Evolutionary conservation across 1,139 yeast species (phyloP).

Genomic region (Williopsis jadinii): DNA sequence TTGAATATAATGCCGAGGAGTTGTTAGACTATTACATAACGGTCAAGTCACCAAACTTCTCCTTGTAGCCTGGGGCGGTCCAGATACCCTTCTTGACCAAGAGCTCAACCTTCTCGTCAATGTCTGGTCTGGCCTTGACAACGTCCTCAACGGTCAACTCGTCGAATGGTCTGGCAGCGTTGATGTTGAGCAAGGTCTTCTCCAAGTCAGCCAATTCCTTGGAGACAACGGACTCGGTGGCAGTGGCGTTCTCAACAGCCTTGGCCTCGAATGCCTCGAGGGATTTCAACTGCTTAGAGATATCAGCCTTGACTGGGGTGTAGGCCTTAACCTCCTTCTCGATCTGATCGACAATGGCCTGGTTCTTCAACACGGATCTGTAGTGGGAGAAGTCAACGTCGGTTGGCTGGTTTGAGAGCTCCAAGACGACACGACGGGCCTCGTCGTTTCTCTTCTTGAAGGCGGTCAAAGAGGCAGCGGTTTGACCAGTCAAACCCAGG

Average conservation of each 20-base stretch:
- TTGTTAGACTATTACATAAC: conserved; percentile 55
- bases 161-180: conserved; percentile 95
- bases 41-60: conserved; percentile 92
- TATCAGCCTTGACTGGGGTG: conserved; percentile 81
- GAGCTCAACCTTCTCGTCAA: conserved; percentile 90
- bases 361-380: conserved; percentile 76
- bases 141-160: conserved; percentile 94
- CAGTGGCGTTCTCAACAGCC: conserved; percentile 93
- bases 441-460: conserved; percentile 99
- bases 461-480: conserved; percentile 79
- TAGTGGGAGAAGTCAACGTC: conserved; percentile 78
- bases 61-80: conserved; percentile 98
- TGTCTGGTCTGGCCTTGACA: conserved; percentile 93
- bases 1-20: no score
- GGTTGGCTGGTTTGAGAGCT: conserved; percentile 64
- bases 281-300: conserved; percentile 83
- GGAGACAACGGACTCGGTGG: conserved; percentile 83
- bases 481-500: conserved; percentile 87
- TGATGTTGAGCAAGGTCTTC: conserved; percentile 86
- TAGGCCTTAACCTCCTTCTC: conserved; percentile 69
- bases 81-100: conserved; percentile 97
- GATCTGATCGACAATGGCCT: conserved; percentile 71
- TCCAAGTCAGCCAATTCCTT: conserved; percentile 82
- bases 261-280: conserved; percentile 91
- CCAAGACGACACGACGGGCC: conserved; percentile 76